phyloP scores from a whole-genome alignment of 2,329 filamentous ascomycete species.

The Fonsecaea monophora region DNA sequence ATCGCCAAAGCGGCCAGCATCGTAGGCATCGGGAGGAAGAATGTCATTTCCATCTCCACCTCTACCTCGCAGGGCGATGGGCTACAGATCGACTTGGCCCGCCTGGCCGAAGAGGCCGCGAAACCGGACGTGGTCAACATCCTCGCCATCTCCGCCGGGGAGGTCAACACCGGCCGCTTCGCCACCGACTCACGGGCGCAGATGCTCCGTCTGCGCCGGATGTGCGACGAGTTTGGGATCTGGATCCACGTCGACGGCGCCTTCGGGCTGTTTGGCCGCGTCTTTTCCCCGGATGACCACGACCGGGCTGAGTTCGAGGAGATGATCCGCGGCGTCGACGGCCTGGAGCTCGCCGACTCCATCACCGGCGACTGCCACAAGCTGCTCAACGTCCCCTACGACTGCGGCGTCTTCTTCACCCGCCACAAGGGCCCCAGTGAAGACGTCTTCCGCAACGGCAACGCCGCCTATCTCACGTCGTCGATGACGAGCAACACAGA shows the following conservation, averaged over 20 bases:
- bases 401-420: conserved; percentile 88
- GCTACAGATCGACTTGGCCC: conserved; percentile 73
- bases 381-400: conserved; percentile 92
- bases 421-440: conserved; percentile 64
- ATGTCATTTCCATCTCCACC: conserved; percentile 67
- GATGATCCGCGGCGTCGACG: conserved; percentile 61
- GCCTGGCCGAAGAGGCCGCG: conserved; percentile 67
- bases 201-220: conserved; percentile 65
- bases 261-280: conserved; percentile 81
- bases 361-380: conserved; percentile 90
- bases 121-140: conserved; percentile 68
- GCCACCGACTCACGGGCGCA: conserved; percentile 63
- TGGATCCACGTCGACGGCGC: conserved; percentile 94
- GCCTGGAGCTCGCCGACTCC: conserved; percentile 82
- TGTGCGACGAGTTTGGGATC: conserved; percentile 75
- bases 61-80: conserved; percentile 56
- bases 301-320: conserved; percentile 65
- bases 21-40: conserved; percentile 75
- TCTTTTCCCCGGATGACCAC: conserved; percentile 59
- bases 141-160: conserved; percentile 80
- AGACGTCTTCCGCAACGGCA: conserved; percentile 79
- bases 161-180: conserved; percentile 89
- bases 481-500: conserved; percentile 38
- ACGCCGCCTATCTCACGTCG: conserved; percentile 71
- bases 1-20: conserved; percentile 82